Conservation (phyloP, 495 filamentous ascomycete species). For the Apiosordaria backusii region DNA sequence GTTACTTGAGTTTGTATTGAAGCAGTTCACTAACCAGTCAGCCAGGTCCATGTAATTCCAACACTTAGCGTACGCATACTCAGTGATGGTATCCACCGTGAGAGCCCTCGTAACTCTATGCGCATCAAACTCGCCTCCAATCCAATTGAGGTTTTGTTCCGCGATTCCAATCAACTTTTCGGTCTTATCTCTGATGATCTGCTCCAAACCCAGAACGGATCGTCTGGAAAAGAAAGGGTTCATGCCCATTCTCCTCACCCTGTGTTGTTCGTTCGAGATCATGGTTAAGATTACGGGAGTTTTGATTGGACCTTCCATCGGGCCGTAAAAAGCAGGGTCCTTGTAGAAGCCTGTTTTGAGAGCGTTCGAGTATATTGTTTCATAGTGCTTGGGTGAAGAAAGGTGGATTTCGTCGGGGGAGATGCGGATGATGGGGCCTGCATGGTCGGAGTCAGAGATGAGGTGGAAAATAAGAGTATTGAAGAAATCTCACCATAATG, state of each 20-base stretch:
- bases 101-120: constrained; percentile 34
- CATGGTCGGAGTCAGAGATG: not conserved
- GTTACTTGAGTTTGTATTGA: not conserved
- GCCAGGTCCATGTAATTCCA: constrained; percentile 21
- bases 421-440: constrained; percentile 37
- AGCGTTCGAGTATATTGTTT: constrained; percentile 32
- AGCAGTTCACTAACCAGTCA: not conserved
- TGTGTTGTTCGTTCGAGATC: constrained; percentile 29
- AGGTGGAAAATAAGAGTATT: not conserved
- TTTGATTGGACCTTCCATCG: constrained; percentile 14
- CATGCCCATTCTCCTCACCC: constrained; percentile 29
- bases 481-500: constrained; percentile 11
- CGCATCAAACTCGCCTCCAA: constrained; percentile 25
- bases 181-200: constrained; percentile 25
- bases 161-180: constrained; percentile 20
- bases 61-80: constrained; percentile 39
- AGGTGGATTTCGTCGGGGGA: constrained; percentile 40
- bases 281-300: constrained; percentile 21
- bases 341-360: constrained; percentile 33
- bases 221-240: constrained; percentile 21
- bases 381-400: constrained; percentile 37
- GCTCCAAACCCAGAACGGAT: constrained; percentile 31
- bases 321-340: constrained; percentile 22
- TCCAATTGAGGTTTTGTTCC: constrained; percentile 5
- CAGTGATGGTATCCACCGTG: constrained; percentile 44